Evolutionary conservation across 345 rosid genomes (phyloP).

Genomic region (Heritiera littoralis): DNA sequence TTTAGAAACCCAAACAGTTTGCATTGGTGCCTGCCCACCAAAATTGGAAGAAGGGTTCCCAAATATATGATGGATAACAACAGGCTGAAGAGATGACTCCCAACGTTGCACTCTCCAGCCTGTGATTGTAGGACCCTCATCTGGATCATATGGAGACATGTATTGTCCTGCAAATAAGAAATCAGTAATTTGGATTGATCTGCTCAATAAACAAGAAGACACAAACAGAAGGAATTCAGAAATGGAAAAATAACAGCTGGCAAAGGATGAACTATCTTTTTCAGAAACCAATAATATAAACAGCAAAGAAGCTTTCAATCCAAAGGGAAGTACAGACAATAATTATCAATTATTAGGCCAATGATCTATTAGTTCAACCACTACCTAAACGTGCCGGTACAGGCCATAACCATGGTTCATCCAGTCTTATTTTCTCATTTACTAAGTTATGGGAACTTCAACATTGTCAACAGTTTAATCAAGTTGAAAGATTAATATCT

Average conservation of each 20-base stretch:
- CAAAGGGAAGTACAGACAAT: background rate
- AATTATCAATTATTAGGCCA: constrained; percentile 6
- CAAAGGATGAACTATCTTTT: constrained; percentile 9
- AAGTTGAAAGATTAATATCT: background rate
- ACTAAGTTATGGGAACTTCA: background rate
- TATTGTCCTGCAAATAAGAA: constrained; percentile 70
- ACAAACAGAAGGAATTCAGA: background rate
- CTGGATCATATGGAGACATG: constrained; percentile 99
- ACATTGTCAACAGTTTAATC: background rate
- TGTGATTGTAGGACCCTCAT: constrained; percentile 99
- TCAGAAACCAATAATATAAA: background rate
- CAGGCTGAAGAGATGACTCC: constrained; percentile 98
- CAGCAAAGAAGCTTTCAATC: background rate
- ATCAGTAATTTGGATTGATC: constrained; percentile 14
- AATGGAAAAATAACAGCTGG: background rate
- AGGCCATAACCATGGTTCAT: background rate
- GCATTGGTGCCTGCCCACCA: constrained; percentile 94
- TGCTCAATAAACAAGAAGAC: constrained; percentile 5
- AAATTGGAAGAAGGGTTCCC: constrained; percentile 92
- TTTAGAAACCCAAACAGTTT: constrained; percentile 95
- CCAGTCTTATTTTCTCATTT: background rate
- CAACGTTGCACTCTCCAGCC: constrained; percentile 99
- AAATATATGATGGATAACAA: constrained; percentile 95
- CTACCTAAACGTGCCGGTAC: background rate
- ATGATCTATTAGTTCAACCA: background rate